A percentile compares a stretch with the other conserved stretches of the same genome.
These are phyloP conservation scores for Eucalyptus curtisii DNA, from an alignment of 345 rosid species.

Conservation along the genomic window DNA sequence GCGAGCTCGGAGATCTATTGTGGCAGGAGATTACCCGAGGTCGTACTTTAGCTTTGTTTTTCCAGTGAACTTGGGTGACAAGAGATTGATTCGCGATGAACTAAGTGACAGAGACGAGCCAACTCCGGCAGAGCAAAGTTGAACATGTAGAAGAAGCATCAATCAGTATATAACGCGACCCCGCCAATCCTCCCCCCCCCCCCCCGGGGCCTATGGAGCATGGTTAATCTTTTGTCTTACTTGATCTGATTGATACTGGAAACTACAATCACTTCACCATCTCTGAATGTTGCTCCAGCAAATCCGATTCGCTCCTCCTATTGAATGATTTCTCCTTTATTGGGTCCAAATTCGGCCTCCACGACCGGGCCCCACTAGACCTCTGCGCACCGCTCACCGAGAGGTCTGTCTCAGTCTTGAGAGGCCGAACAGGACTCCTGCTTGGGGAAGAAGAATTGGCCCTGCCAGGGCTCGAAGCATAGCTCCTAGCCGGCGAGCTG, in stretches of 20 bases:
- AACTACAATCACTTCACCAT: background rate
- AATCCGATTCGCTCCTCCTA: background rate
- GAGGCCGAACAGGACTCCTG: background rate
- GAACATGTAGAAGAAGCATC: background rate
- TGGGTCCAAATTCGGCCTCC: constrained; percentile 1
- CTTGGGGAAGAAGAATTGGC: background rate
- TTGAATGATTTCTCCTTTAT: constrained; percentile 2
- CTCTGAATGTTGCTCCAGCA: background rate
- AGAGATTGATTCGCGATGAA: background rate
- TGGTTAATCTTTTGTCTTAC: background rate
- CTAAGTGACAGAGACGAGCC: background rate
- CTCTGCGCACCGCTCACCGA: background rate
- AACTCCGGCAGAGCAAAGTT: background rate
- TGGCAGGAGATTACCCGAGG: background rate
- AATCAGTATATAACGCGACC: background rate
- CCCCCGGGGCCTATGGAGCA: background rate
- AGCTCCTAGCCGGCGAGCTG: background rate
- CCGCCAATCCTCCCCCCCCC: no score
- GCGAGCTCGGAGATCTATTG: background rate
- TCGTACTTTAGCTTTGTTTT: background rate
- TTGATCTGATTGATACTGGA: background rate
- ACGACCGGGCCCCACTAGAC: background rate
- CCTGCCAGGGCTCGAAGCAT: background rate
- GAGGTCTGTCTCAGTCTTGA: background rate
- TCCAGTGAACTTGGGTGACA: background rate